Evolutionary conservation across 306 rosid species (phyloP), one percentile per base, ranked within the genome.

Genomic region (Styphnolobium japonicum): DNA sequence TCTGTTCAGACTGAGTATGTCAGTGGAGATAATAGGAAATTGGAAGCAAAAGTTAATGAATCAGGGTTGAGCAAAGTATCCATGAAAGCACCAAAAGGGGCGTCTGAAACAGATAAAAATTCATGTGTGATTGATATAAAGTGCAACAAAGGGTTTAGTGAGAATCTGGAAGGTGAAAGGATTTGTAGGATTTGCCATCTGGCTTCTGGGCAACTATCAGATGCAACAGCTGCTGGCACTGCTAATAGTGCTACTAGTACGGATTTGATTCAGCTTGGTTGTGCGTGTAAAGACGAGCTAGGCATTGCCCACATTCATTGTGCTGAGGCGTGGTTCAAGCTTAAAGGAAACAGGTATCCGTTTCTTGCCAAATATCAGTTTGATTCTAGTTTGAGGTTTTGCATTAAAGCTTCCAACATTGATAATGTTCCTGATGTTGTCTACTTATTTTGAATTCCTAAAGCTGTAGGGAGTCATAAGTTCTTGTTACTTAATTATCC

Each of bases 161-260:
- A 86, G 69, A 80, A 37, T 60, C 61, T 84, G 67, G 94, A 94
- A 39, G 90, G 86, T 45, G 98, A 92, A 78, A 90, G 72, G 78
- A 82, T 92, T 70, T 95, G 98, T 84, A 91, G 98, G 92, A 95
- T 95, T 82, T 95, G 98, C 85, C 94, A 91, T 73, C 81, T 95
- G 80, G 63, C 81, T 77, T 83, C 97, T 8, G 89, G 86, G 53
- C 97, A 81, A 67, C 55, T 91, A 2, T 90, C 91, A 12, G 93
- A 89, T 36, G 82, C 80, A 71, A 72, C 82, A 21, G 46, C 51
- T 43, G 79, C 61, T 60, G 71, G 69, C 68, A 53, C 67, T 64
- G 73, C 78, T 77, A 62, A 14, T 60, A 73, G 42, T 78, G 72
- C 77, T 63, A 40, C 77, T 34, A 73, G 25, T 51, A 34, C 77